Evolutionary conservation across 2,329 filamentous ascomycete genomes (phyloP).

Genomic region (Ophiocordyceps robertsii): DNA sequence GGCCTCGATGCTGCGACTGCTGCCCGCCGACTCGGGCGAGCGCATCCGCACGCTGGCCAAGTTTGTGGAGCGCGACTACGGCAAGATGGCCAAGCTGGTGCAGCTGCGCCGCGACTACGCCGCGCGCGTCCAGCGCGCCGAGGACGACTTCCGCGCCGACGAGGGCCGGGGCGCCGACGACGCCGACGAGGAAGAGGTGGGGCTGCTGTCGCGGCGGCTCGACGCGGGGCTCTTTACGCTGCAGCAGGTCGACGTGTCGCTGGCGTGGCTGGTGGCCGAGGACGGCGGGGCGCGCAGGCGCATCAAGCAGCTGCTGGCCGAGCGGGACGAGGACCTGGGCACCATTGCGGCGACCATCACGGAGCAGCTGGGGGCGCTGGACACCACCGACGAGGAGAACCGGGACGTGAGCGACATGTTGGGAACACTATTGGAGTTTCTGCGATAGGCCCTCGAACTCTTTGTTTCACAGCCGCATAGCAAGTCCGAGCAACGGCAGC

Average conservation of each 20-base stretch:
- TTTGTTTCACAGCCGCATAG: neutral
- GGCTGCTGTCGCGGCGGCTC: slow-evolving; percentile 61
- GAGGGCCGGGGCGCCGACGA: slow-evolving; percentile 6
- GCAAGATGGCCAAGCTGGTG: slow-evolving; percentile 64
- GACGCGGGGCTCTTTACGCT: slow-evolving; percentile 77
- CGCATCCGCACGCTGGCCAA: slow-evolving; percentile 82
- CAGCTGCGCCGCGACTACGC: slow-evolving; percentile 59
- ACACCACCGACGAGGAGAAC: slow-evolving; percentile 44
- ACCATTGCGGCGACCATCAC: slow-evolving; percentile 55
- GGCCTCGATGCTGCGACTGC: slow-evolving; percentile 61
- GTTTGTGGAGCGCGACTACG: slow-evolving; percentile 90
- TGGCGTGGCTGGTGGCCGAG: slow-evolving; percentile 88
- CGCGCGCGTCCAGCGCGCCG: slow-evolving; percentile 39
- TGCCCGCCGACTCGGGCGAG: slow-evolving; percentile 64
- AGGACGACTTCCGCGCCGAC: slow-evolving; percentile 31
- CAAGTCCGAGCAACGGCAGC: too few relatives aligned
- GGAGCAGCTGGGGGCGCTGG: slow-evolving; percentile 38
- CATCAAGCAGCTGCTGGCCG: slow-evolving; percentile 50
- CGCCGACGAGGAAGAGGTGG: slow-evolving; percentile 44
- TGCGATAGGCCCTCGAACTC: slow-evolving; percentile 18
- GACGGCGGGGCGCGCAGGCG: slow-evolving; percentile 60
- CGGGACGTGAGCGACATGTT: slow-evolving; percentile 45
- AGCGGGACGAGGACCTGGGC: slow-evolving; percentile 51
- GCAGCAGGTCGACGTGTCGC: slow-evolving; percentile 69
- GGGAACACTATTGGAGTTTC: slow-evolving; percentile 34